Percentiles rank a stretch among this genome's conserved stretches.
Evolutionary conservation across 306 rosid genomes (phyloP).

Genomic region (Castanea sativa): DNA sequence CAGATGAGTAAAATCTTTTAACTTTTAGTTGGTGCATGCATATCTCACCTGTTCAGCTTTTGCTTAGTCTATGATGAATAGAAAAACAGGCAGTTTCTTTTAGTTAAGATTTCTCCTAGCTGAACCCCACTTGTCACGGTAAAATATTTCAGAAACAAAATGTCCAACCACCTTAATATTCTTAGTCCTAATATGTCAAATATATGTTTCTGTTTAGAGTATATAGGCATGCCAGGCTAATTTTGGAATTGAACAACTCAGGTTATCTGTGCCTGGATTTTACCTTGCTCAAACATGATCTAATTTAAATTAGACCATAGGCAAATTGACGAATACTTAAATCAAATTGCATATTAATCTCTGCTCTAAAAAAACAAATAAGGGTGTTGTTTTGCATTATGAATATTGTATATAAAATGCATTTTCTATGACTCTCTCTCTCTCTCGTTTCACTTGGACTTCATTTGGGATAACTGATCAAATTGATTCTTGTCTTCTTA

Average conservation of each 20-base stretch:
- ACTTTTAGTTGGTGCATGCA: neutral
- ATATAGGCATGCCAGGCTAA: neutral
- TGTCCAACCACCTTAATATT: neutral
- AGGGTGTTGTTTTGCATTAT: neutral
- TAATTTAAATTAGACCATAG: too few relatives aligned
- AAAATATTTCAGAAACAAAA: neutral
- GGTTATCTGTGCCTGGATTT: neutral
- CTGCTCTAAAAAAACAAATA: too few relatives aligned
- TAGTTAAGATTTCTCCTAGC: neutral
- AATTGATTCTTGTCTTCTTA: too few relatives aligned
- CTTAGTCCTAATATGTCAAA: neutral
- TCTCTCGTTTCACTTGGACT: too few relatives aligned
- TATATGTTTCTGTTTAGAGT: neutral
- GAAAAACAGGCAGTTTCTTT: neutral
- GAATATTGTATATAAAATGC: neutral
- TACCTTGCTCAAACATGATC: neutral
- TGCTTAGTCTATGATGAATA: neutral
- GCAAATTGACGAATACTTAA: too few relatives aligned
- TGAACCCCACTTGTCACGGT: neutral
- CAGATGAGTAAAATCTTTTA: neutral
- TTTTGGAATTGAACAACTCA: constrained; percentile 1
- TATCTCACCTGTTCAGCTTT: neutral
- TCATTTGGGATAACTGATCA: too few relatives aligned
- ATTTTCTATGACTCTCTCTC: neutral
- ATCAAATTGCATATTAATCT: too few relatives aligned